phyloP scores from a whole-genome alignment of 768 basidiomycete genomes.

The Leccinum pellstonianum region DNA sequence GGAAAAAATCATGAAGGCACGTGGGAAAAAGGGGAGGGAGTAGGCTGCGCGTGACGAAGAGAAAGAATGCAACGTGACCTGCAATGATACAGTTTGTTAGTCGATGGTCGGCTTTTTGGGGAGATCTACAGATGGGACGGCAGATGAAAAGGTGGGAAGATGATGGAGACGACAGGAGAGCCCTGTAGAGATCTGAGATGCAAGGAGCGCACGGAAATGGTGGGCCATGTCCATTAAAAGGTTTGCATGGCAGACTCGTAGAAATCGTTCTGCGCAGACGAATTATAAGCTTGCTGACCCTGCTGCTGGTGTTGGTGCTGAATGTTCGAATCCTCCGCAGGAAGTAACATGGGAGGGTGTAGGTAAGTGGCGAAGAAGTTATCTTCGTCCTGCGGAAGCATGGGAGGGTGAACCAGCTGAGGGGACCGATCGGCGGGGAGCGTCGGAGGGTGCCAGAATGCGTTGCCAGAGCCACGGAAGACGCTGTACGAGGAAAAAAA shows the following conservation, averaged over 20 bases:
- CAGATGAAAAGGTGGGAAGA: neutral
- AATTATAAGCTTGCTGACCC: constrained; percentile 16
- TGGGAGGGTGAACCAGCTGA: no score
- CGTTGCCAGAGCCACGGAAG: no score
- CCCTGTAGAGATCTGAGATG: constrained; percentile 10
- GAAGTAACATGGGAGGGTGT: no score
- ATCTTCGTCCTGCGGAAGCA: no score
- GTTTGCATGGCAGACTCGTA: constrained; percentile 37
- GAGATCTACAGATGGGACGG: constrained; percentile 19
- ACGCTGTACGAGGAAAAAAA: no score
- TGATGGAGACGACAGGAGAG: neutral
- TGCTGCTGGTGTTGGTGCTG: constrained; percentile 22
- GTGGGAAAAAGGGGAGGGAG: neutral
- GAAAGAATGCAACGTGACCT: constrained; percentile 8
- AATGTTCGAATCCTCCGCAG: no score
- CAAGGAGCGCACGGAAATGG: neutral
- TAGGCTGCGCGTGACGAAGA: constrained; percentile 3
- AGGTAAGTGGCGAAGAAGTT: no score
- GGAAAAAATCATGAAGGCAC: neutral
- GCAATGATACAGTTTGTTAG: constrained; percentile 20
- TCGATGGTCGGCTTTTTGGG: constrained; percentile 12
- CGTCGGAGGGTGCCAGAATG: no score
- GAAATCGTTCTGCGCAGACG: constrained; percentile 27
- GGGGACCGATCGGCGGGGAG: no score
- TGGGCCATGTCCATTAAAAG: constrained; percentile 19